phyloP scores from a whole-genome alignment of 768 basidiomycete species.

The Xerocomellus amylosporus region DNA sequence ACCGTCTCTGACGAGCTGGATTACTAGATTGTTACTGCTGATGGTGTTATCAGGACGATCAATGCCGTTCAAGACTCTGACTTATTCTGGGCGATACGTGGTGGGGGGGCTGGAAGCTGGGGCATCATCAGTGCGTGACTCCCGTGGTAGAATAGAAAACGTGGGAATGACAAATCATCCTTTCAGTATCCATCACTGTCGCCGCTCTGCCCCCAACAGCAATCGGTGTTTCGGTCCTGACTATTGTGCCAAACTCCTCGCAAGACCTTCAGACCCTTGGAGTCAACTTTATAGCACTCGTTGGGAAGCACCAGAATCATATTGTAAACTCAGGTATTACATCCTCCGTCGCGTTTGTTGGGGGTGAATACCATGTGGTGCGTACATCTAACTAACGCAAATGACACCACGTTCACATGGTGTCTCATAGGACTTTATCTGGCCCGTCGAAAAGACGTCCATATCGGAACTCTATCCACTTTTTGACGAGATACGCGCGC shows the following conservation, averaged over 20 bases:
- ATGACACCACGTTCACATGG: not conserved
- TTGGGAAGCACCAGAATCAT: constrained; percentile 19
- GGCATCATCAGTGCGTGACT: no score
- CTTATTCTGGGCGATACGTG: no score
- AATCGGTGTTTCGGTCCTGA: constrained; percentile 6
- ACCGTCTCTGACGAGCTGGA: no score
- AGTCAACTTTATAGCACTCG: constrained; percentile 14
- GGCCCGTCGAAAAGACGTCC: constrained; percentile 6
- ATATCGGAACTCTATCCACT: constrained; percentile 13
- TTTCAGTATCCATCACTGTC: constrained; percentile 17
- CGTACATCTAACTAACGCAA: not conserved
- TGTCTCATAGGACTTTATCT: constrained; percentile 5
- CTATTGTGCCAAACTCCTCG: constrained; percentile 9
- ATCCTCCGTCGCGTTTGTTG: not conserved
- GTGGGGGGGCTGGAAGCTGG: no score
- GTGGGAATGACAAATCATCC: not conserved
- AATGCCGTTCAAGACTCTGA: no score
- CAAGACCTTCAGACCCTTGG: constrained; percentile 10
- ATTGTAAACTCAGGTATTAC: constrained; percentile 10
- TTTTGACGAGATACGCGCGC: constrained; percentile 12
- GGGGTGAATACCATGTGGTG: constrained; percentile 6
- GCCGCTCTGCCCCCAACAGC: constrained; percentile 7
- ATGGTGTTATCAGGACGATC: no score
- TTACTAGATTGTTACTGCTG: no score
- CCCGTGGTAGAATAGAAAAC: no score